Conservation (phyloP, 2,329 filamentous ascomycete genomes). For the Clonostachys solani region DNA sequence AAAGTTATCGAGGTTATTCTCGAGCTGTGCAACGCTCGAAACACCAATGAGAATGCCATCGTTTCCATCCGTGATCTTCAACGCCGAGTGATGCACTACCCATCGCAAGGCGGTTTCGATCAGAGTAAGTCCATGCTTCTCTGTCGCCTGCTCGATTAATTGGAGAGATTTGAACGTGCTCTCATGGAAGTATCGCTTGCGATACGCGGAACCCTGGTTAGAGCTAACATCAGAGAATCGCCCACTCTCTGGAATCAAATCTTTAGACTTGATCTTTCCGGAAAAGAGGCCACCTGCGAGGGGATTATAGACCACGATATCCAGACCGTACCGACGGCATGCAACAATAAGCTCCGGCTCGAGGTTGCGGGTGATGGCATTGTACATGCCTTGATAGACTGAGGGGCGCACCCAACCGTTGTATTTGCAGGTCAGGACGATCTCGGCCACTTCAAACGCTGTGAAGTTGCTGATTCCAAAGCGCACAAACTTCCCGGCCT, state of each 20-base stretch:
- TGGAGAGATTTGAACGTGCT: conserved; percentile 58
- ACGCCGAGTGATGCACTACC: conserved; percentile 65
- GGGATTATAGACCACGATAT: conserved; percentile 80
- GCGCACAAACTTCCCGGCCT: conserved; percentile 78
- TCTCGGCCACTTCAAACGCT: conserved; percentile 82
- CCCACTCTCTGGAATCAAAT: conserved; percentile 59
- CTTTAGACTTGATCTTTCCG: conserved; percentile 70
- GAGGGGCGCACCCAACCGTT: conserved; percentile 79
- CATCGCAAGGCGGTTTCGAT: conserved; percentile 73
- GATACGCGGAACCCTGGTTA: conserved; percentile 51
- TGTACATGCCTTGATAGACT: conserved; percentile 87
- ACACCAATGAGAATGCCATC: conserved; percentile 59
- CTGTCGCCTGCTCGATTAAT: conserved; percentile 61
- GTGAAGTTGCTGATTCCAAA: conserved; percentile 83
- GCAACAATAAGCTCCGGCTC: conserved; percentile 71
- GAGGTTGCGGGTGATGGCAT: conserved; percentile 71
- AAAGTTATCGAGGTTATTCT: conserved; percentile 51
- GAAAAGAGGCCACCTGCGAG: conserved; percentile 77
- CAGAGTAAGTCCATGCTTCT: conserved; percentile 64
- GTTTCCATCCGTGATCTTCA: conserved; percentile 46
- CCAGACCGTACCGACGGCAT: conserved; percentile 71
- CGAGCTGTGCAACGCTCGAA: conserved; percentile 52
- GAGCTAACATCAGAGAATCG: conserved; percentile 61
- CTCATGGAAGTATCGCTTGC: conserved; percentile 69
- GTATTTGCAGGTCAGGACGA: conserved; percentile 73